Evolutionary conservation across 208 protist species (phyloP).

Genomic region (Acanthamoeba castellanii): DNA sequence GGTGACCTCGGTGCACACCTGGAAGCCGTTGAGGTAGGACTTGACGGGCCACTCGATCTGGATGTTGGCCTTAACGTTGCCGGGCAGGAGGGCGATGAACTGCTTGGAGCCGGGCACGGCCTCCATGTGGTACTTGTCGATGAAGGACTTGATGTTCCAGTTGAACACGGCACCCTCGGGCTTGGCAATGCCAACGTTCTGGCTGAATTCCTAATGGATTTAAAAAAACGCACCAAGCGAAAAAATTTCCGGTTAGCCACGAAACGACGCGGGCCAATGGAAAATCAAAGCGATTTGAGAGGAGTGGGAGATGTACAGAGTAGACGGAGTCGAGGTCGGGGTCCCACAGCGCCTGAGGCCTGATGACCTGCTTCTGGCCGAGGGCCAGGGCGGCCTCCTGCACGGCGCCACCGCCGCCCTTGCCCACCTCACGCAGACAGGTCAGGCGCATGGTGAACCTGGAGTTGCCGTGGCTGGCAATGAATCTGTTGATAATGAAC

Average conservation of each 20-base stretch:
- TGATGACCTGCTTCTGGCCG: slow-evolving; percentile 11
- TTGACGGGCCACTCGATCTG: slow-evolving; percentile 70
- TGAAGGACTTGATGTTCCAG: slow-evolving; percentile 71
- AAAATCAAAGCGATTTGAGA: not conserved
- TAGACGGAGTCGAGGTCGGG: slow-evolving; percentile 18
- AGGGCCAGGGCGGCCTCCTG: not conserved
- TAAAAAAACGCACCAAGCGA: not conserved
- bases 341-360: slow-evolving; percentile 20
- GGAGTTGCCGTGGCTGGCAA: not conserved
- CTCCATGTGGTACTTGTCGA: slow-evolving; percentile 60
- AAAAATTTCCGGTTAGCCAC: too few relatives aligned
- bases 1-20: slow-evolving; percentile 69
- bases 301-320: not conserved
- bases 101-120: slow-evolving; percentile 63
- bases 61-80: slow-evolving; percentile 74
- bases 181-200: slow-evolving; percentile 1
- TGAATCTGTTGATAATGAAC: not conserved
- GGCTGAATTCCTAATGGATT: not conserved
- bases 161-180: slow-evolving; percentile 59
- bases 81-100: slow-evolving; percentile 47
- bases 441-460: slow-evolving; percentile 52
- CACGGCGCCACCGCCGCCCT: slow-evolving; percentile 26
- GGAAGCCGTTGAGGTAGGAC: slow-evolving; percentile 59
- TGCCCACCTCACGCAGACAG: slow-evolving; percentile 2
- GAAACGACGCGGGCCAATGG: not conserved